These are phyloP conservation scores for Geotrichum histeridarum DNA, from an alignment of 1,139 yeast genomes.

Conservation along the genomic window DNA sequence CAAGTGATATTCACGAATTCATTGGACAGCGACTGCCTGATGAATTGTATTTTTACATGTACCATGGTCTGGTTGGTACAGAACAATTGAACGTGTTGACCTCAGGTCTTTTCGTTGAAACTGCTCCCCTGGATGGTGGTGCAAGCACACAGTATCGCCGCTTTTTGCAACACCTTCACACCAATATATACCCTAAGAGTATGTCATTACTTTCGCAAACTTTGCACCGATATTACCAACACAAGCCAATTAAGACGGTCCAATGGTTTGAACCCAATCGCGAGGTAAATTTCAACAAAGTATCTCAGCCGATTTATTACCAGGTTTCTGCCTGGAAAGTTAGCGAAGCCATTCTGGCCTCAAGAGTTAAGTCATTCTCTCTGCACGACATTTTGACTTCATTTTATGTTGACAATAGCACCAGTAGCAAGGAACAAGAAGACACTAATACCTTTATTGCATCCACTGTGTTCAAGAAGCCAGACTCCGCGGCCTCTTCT, in stretches of 20 bases:
- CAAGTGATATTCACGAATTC: constrained; percentile 76
- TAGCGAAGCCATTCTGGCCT: constrained; percentile 14
- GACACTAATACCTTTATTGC: constrained; percentile 9
- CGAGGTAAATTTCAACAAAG: constrained; percentile 22
- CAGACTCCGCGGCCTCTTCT: constrained; percentile 5
- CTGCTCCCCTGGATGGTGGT: constrained; percentile 69
- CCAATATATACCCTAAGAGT: constrained; percentile 51
- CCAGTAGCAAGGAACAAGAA: constrained; percentile 5
- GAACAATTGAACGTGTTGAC: constrained; percentile 64
- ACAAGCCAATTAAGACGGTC: constrained; percentile 48
- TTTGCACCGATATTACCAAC: constrained; percentile 81
- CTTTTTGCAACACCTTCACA: constrained; percentile 47
- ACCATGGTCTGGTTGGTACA: constrained; percentile 68
- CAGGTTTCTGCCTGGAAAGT: constrained; percentile 26
- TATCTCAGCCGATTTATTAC: constrained; percentile 26
- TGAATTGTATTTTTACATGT: constrained; percentile 75
- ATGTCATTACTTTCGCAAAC: constrained; percentile 66
- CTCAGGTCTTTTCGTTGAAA: constrained; percentile 57
- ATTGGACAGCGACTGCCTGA: constrained; percentile 84
- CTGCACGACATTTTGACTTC: constrained; percentile 12
- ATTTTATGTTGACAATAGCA: constrained; percentile 7
- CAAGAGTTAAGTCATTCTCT: constrained; percentile 5
- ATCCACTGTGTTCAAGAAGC: constrained; percentile 14
- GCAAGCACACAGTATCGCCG: constrained; percentile 52
- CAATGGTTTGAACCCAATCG: constrained; percentile 51